These are phyloP conservation scores for Aspergillus unguis DNA, from an alignment of 2,329 filamentous ascomycete genomes.

Conservation along the genomic window DNA sequence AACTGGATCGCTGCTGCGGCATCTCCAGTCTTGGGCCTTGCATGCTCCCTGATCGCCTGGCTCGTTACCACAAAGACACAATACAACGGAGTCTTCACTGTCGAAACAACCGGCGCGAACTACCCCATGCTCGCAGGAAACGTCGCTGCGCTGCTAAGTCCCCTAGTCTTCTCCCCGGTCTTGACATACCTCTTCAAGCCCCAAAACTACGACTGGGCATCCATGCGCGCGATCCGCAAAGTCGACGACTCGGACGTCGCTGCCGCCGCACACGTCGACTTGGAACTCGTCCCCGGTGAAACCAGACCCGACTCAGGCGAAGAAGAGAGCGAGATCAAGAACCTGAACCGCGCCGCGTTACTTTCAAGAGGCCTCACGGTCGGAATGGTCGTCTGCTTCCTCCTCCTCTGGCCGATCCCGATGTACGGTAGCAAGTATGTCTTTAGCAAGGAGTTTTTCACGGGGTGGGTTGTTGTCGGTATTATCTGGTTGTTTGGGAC, in stretches of 20 bases:
- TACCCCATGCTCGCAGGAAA: slow-evolving; percentile 86
- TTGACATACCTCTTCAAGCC: slow-evolving; percentile 67
- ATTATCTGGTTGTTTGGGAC: slow-evolving; percentile 79
- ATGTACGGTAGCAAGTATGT: slow-evolving; percentile 82
- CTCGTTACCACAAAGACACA: slow-evolving; percentile 70
- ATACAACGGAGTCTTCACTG: slow-evolving; percentile 61
- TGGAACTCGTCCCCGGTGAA: slow-evolving; percentile 60
- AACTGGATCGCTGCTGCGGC: slow-evolving; percentile 70
- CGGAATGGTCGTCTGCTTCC: slow-evolving; percentile 64
- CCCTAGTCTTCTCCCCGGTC: slow-evolving; percentile 69
- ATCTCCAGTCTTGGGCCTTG: slow-evolving; percentile 66
- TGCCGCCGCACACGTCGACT: slow-evolving; percentile 59
- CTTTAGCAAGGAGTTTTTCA: slow-evolving; percentile 78
- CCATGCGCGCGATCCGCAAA: slow-evolving; percentile 74
- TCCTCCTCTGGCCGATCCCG: slow-evolving; percentile 88
- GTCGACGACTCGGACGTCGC: slow-evolving; percentile 75
- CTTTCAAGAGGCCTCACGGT: slow-evolving; percentile 59
- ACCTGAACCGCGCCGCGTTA: slow-evolving; percentile 53
- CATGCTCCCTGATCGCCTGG: slow-evolving; percentile 69
- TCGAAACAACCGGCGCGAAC: slow-evolving; percentile 77
- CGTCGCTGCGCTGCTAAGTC: slow-evolving; percentile 75
- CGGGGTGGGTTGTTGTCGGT: slow-evolving; percentile 72
- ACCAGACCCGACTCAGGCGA: slow-evolving; percentile 35
- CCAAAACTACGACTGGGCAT: slow-evolving; percentile 81
- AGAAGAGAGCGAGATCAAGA: slow-evolving; percentile 45